These are phyloP conservation scores for Trichoderma oligosporum DNA, from an alignment of 2,329 filamentous ascomycete genomes.

Conservation along the genomic window DNA sequence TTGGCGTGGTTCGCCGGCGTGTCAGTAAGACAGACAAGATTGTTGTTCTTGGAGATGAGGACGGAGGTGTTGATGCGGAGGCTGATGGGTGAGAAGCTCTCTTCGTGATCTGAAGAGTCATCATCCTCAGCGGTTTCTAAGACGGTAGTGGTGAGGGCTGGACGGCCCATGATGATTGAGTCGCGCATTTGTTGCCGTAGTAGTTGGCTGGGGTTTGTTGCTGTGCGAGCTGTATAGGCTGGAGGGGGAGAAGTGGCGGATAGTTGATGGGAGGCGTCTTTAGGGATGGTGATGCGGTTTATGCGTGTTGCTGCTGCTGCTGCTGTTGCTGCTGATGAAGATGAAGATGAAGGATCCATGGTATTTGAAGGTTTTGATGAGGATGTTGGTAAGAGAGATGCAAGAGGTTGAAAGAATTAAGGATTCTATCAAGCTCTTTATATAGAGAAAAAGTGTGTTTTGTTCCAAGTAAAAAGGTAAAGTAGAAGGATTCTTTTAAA, in stretches of 20 bases:
- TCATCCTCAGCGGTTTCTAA: slow-evolving; percentile 21
- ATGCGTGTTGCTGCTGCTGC: neutral
- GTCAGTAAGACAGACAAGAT: slow-evolving; percentile 43
- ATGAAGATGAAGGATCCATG: slow-evolving; percentile 15
- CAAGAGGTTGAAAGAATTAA: neutral
- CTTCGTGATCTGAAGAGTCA: slow-evolving; percentile 21
- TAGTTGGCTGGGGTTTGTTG: slow-evolving; percentile 19
- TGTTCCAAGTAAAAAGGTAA: too few species aligned
- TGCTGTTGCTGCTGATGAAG: neutral
- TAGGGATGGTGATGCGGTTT: slow-evolving; percentile 19
- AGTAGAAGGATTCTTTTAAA: too few species aligned
- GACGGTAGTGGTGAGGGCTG: slow-evolving; percentile 8
- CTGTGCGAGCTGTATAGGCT: slow-evolving; percentile 29
- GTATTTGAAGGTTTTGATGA: neutral
- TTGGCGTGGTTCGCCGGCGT: slow-evolving; percentile 40
- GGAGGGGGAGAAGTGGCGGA: slow-evolving; percentile 28
- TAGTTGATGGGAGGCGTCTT: slow-evolving; percentile 21
- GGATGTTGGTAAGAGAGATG: neutral
- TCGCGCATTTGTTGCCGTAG: slow-evolving; percentile 20
- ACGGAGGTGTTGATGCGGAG: slow-evolving; percentile 49
- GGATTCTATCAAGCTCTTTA: too few species aligned
- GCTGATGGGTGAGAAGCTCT: slow-evolving; percentile 38
- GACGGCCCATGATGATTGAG: slow-evolving; percentile 16
- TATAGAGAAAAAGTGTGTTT: too few species aligned
- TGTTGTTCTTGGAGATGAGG: slow-evolving; percentile 45